Conservation (phyloP, 768 basidiomycete species). For the Hericium erinaceus region DNA sequence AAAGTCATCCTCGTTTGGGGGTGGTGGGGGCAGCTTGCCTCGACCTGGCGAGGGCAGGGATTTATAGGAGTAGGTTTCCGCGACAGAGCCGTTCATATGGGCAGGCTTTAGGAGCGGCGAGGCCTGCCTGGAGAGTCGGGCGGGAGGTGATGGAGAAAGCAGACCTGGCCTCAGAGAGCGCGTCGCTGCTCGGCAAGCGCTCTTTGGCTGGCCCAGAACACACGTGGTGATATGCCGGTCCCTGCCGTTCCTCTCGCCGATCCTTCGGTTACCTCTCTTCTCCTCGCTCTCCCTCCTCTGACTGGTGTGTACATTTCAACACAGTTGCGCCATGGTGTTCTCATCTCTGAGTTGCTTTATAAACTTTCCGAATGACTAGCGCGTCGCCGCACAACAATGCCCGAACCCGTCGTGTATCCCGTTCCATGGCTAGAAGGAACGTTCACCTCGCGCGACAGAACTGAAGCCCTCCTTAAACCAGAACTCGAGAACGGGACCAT, state of each 20-base stretch:
- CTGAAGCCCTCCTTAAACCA: slow-evolving; percentile 42
- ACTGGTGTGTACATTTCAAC: too few relatives aligned
- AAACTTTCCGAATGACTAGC: too few relatives aligned
- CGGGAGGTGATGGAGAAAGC: slow-evolving; percentile 2
- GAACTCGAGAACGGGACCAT: slow-evolving; percentile 44
- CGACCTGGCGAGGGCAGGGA: slow-evolving; percentile 21
- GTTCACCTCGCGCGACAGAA: slow-evolving; percentile 31
- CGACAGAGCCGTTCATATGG: neutral
- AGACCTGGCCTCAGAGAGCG: neutral
- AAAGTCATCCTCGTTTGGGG: slow-evolving; percentile 12
- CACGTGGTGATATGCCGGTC: neutral
- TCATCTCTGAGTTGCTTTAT: too few relatives aligned
- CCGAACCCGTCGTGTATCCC: slow-evolving; percentile 20
- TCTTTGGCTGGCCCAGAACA: too few relatives aligned
- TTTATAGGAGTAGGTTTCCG: slow-evolving; percentile 12
- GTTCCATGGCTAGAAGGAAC: slow-evolving; percentile 32
- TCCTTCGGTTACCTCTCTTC: too few relatives aligned
- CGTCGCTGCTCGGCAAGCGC: too few relatives aligned
- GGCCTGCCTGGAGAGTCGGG: too few relatives aligned
- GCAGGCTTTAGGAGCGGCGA: too few relatives aligned
- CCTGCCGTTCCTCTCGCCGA: neutral
- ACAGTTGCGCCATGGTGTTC: too few relatives aligned
- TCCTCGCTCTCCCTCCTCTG: too few relatives aligned
- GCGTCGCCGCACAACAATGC: neutral
- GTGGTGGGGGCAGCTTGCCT: slow-evolving; percentile 23